Evolutionary conservation across 2,329 filamentous ascomycete species (phyloP).

Genomic region (Hypoxylon sp.): DNA sequence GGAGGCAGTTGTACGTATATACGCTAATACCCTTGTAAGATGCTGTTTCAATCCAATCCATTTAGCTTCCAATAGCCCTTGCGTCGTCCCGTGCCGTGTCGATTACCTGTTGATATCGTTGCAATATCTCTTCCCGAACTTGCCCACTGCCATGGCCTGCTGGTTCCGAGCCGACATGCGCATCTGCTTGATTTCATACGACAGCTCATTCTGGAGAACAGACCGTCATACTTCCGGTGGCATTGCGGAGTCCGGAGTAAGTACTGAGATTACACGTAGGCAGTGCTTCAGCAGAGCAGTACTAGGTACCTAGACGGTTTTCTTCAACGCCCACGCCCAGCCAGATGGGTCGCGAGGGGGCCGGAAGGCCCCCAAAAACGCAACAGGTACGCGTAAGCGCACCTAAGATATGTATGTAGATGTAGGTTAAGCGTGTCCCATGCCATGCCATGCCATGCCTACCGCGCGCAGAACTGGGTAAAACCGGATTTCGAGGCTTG

Average conservation of each 20-base stretch:
- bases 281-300: background rate
- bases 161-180: background rate
- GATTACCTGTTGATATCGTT: background rate
- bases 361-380: too few relatives aligned
- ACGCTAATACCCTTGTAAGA: conserved; percentile 23
- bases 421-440: background rate
- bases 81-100: background rate
- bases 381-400: conserved; percentile 1
- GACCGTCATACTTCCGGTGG: conserved; percentile 1
- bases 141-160: background rate
- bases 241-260: conserved; percentile 26
- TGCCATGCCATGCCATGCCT: too few relatives aligned
- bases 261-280: background rate
- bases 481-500: background rate
- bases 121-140: background rate
- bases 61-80: background rate
- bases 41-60: background rate
- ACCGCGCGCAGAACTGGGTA: too few relatives aligned
- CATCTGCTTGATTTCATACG: background rate
- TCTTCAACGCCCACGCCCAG: background rate
- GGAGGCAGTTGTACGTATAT: conserved; percentile 20
- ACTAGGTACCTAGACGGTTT: too few relatives aligned
- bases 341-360: background rate
- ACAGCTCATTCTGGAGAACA: conserved; percentile 1
- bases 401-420: too few relatives aligned